Conservation (phyloP, 2,329 filamentous ascomycete species). For the Bipolaris oryzae region DNA sequence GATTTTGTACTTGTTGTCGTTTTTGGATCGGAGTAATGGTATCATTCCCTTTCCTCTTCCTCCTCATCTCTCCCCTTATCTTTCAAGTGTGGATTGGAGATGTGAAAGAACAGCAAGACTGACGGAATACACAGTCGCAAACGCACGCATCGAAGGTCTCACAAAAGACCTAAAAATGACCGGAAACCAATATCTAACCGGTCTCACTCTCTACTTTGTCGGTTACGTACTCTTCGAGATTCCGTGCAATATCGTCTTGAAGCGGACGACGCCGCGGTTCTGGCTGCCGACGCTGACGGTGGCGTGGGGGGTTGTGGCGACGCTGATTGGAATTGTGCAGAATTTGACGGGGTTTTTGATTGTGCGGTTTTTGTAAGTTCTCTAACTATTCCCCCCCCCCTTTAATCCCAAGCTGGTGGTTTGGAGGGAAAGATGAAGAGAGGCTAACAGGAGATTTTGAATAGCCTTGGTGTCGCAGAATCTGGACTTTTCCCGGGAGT, state of each 20-base stretch:
- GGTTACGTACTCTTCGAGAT: slow-evolving; percentile 59
- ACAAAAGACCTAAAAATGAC: slow-evolving; percentile 42
- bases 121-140: slow-evolving; percentile 43
- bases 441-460: no score
- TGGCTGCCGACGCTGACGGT: slow-evolving; percentile 57
- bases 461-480: slow-evolving; percentile 44
- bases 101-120: not conserved
- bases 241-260: slow-evolving; percentile 65
- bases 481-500: slow-evolving; percentile 49
- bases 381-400: not conserved
- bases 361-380: slow-evolving; percentile 54
- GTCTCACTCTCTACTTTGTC: slow-evolving; percentile 69
- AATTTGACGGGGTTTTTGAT: slow-evolving; percentile 55
- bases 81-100: not conserved
- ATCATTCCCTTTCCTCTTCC: slow-evolving; percentile 2
- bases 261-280: slow-evolving; percentile 61
- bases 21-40: slow-evolving; percentile 49
- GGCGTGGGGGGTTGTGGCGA: slow-evolving; percentile 57
- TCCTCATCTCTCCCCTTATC: no score
- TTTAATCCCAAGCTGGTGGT: not conserved
- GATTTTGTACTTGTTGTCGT: slow-evolving; percentile 50
- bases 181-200: slow-evolving; percentile 64
- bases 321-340: slow-evolving; percentile 57
- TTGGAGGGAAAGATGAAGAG: not conserved
- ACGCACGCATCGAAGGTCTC: slow-evolving; percentile 53